Evolutionary conservation across 345 rosid species (phyloP), one percentile per base, ranked within the genome.

Genomic region (Euphorbia peplus): DNA sequence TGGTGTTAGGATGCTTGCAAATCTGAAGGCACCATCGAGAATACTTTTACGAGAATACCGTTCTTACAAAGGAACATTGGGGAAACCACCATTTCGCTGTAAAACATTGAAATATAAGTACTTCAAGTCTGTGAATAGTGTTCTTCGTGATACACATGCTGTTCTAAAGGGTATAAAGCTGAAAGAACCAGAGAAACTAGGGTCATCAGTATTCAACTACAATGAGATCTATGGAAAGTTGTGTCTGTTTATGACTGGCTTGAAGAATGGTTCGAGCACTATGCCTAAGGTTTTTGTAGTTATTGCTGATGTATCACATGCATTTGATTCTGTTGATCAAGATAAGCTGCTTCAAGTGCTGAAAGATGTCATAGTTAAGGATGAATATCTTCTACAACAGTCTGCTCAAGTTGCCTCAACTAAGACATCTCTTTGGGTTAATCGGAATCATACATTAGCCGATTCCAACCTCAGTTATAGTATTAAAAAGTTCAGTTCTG

Each of bases 321-420:
- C 97, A 46, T 93, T 86, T 78, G 98, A 93, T 79, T 88, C 97
- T 8, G 57, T 90, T 60, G 68, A 87, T 76, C 97, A 90, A 69
- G 84, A 79, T 68, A 86, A 84, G 78, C 77, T 93, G 75, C 84
- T 90, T 58, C 21, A 64, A 46, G 79, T 89, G 29, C 69, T 87
- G 79, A 72, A 82, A 58, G 81, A 82, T 75, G 79, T 90, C 70
- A 64, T 88, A 59, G 35, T 32, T 69, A 76, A 86, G 42, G 42
- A 39, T 39, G 42, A 39, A 39, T 39, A 39, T 39, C 42, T 39
- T 39, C 42, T 39, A 39, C 42, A 39, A 39, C 42, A 39, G 42
- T 39, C 42, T 39, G 5, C 42, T 39, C 79, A 88, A 83, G 82
- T 88, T 71, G 69, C 73, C 55, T 76, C 81, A 73, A 73, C 74